Evolutionary conservation across 78 protist species (phyloP), one percentile per base, ranked within the genome.

Genomic region (Pelomyxa schiedti): DNA sequence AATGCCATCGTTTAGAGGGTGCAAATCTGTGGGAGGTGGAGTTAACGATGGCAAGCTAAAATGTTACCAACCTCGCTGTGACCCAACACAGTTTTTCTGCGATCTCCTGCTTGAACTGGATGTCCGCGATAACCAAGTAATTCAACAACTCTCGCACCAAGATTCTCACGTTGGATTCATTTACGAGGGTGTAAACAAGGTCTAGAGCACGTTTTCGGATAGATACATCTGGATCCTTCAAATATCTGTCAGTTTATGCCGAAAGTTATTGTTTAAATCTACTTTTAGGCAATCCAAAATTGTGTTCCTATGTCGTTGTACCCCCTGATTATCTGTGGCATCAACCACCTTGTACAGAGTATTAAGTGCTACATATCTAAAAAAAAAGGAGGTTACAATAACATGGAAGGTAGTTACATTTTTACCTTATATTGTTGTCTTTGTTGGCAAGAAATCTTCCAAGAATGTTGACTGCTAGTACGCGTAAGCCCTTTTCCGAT

Each of bases 141-240:
- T 30, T 69, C 53, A 92, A 65, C 22, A 92, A 74, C 79, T 92
- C 93, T 42, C 74, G 74, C 66, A 80, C 88, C 39, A 91, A 65
- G 22, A 47, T 73, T 65, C 83, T 69, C 38, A 88, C 79, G 76
- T 89, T 88, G 43, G 69, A 30, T 66, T 86, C 88, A 76, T 94
- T 95, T 47, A 93, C 92, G 39, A 97, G 93, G 1, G 94, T 87
- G 72, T 90, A 92, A 8, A 88, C 78, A 16, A 97, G 86, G 69
- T 93, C 96, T 42, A 95, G 77, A 1, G 98, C 98, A 63, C 98
- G 87, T 24, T 88, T 81, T 8, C 98, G 93, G 74, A 97, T 95
- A 6, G 97, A 87, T 35, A 94, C 74, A 77, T 97, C 99, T 5
- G 85, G 77, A 79, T 97, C 99, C 81, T 85, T 91, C n/a, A n/a